Evolutionary conservation across 169 alveolate species (phyloP), one percentile per base, ranked within the genome.

Genomic region (Cystoisospora suis): DNA sequence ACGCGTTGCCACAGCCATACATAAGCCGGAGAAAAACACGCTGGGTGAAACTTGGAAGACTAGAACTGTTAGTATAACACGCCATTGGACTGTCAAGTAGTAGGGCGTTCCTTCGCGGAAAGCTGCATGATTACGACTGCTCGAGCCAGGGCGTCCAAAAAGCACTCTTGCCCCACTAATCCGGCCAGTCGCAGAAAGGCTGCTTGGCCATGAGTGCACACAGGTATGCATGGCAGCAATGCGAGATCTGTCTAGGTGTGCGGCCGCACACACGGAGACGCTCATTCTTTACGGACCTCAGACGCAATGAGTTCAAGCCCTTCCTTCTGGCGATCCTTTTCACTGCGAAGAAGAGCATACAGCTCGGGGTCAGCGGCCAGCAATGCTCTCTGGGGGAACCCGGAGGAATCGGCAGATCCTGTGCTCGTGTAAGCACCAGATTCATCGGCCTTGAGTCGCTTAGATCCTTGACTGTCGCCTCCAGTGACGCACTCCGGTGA

Each of bases 281-380:
- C n/a, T n/a, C n/a, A n/a, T n/a, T n/a, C n/a, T 59, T 36, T 7
- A 3, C 83, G 38, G 49, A 96, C 97, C 95, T 96, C 98, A 7
- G 97, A 95, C 3, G 98, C 97, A 53, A 96, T 96, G 49, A 96
- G 94, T 32, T 95, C 94, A 81, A 96, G 94, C 59, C 96, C 93
- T 44, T 92, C 93, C 23, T 91, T 72, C 77, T 96, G 97, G 79
- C 98, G 92, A 81, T 94, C 94, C 87, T 94, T 93, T 92, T 97
- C 98, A 53, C 91, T 86, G 87, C 88, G 94, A 47, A 97, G 83
- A 77, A 97, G 92, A 75, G 89, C 94, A 92, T 88, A 91, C 59
- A 97, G 92, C 92, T 96, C 96, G 47, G 96, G 96, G 93, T 97
- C 98, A 47, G 38, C 59, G 42, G 83, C n/a, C 17, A 32, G 59